A percentile compares a stretch with the other conserved stretches of the same genome.
These are phyloP conservation scores for Pythium dissotocum DNA, from an alignment of 352 stramenopile species.

Conservation along the genomic window DNA sequence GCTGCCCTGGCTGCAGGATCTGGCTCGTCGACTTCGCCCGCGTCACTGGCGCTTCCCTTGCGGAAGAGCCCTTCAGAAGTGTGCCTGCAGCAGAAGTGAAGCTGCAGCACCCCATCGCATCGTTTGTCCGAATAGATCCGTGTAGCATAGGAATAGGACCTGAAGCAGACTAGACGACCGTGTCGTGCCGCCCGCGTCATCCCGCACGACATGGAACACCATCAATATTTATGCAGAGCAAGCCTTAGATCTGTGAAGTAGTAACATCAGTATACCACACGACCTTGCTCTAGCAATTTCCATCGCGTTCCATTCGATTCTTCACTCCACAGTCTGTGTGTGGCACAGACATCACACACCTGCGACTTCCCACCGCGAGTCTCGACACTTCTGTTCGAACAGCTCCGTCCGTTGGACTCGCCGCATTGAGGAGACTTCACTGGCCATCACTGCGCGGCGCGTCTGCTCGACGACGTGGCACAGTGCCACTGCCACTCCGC, in stretches of 20 bases:
- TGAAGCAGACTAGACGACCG: slow-evolving; percentile 9
- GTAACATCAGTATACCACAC: slow-evolving; percentile 12
- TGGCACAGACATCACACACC: no score
- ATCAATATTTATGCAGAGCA: slow-evolving; percentile 19
- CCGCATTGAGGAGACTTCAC: background rate
- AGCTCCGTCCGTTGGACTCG: background rate
- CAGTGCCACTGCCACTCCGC: background rate
- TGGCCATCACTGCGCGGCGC: background rate
- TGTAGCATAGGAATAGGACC: slow-evolving; percentile 24
- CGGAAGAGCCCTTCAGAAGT: slow-evolving; percentile 38
- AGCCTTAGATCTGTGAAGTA: slow-evolving; percentile 17
- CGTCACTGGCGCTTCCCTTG: slow-evolving; percentile 43
- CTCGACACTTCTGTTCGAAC: background rate
- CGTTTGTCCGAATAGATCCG: slow-evolving; percentile 20
- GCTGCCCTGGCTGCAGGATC: background rate
- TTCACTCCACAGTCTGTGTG: background rate
- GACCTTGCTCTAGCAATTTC: background rate
- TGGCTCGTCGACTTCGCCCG: slow-evolving; percentile 29
- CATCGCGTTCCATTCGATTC: background rate
- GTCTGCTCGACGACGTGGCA: background rate
- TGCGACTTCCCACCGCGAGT: background rate
- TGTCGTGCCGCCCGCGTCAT: background rate
- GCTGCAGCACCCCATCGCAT: background rate
- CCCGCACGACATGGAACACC: background rate
- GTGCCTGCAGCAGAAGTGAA: slow-evolving; percentile 40